Base-by-base conservation (phyloP, 164 flowering plant species). In the Kalanchoe fedtschenkoi region DNA sequence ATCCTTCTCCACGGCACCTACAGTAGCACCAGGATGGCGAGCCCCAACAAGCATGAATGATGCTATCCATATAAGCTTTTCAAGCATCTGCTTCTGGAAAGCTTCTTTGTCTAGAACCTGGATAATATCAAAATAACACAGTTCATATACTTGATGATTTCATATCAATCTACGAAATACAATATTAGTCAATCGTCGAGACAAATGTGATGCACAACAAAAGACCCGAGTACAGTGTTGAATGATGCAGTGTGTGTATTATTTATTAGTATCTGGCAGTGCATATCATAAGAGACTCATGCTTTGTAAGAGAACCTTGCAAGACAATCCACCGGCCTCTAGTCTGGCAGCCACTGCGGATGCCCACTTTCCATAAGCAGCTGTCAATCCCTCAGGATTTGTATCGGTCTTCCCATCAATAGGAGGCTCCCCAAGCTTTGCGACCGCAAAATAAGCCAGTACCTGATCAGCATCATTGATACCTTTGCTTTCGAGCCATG, bases 31-130 rank as follows among this genome's bases (percentile, higher is more conserved):
- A 41, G 90, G 89, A 83, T 90, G 99, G 29, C 96, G 90, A 28
- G 96, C 95, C 54, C 97, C 99, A 65, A 90, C 99, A 57, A 93
- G 96, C 97, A 93, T 93, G 72, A 93, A 89, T 58, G 96, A 89
- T 5, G 83, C 77, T 16, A 93, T 93, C 98, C 99, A 93, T 63
- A 93, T 93, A 61, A 93, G 72, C 76, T 93, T 93, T 81, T 93
- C 99, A 35, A 93, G 65, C 99, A 90, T 93, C 69, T 93, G 99
- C 75, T 88, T 88, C 78, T 83, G 78, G 71, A 90, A 93, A 63
- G 91, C 85, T 70, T 83, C 92, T 75, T 83, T 93, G 46, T 83
- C 89, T 46, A 90, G 92, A 44, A 93, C 96, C 98, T 86, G 69
- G 1, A 35, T 56, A 41, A 8, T 30, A 42, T 2, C 4, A 51